Conservation (phyloP, 352 stramenopile species). For the Phytophthora palmivora region DNA sequence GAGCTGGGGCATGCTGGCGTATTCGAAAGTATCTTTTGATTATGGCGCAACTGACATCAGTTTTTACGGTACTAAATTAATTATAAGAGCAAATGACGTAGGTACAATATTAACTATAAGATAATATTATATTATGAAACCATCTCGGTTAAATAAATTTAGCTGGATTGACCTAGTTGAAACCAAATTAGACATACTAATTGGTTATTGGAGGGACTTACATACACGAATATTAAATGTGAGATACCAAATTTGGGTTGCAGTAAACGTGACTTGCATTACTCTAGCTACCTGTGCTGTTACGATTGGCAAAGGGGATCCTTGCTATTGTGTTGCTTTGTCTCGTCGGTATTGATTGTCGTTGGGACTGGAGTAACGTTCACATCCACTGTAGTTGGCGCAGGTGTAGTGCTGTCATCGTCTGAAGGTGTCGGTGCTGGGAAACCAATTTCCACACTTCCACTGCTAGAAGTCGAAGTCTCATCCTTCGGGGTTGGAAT, state of each 20-base stretch:
- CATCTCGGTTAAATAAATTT: no score
- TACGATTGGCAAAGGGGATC: slow-evolving; percentile 1
- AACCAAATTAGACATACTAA: no score
- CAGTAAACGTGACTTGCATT: no score
- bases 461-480: neutral
- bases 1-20: slow-evolving; percentile 59
- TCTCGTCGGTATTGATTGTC: neutral
- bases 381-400: slow-evolving; percentile 12
- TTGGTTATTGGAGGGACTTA: no score
- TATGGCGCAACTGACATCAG: neutral
- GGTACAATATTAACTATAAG: slow-evolving; percentile 1
- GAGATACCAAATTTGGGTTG: neutral
- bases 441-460: neutral
- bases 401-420: slow-evolving; percentile 12
- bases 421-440: neutral
- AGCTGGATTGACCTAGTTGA: no score
- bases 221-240: slow-evolving; percentile 2
- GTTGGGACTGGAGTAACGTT: slow-evolving; percentile 13
- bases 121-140: no score
- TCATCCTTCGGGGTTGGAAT: slow-evolving; percentile 11
- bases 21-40: neutral
- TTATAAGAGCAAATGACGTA: no score
- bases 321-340: slow-evolving; percentile 1
- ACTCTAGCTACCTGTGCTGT: no score
- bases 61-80: slow-evolving; percentile 26